phyloP scores from a whole-genome alignment of 1,284 basidiomycete genomes.

The Waitea zeae region DNA sequence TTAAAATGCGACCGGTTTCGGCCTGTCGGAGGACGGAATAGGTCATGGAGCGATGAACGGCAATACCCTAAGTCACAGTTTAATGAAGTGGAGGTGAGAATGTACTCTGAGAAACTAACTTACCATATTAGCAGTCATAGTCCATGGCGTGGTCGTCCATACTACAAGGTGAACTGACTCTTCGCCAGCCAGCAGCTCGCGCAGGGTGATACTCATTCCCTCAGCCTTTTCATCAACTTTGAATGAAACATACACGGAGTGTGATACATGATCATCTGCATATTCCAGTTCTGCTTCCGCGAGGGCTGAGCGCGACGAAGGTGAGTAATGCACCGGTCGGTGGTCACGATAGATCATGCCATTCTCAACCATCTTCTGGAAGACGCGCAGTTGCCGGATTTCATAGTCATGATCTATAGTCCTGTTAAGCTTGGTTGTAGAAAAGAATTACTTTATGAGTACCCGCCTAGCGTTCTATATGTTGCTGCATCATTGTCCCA shows the following conservation, averaged over 20 bases:
- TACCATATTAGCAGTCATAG: slow-evolving; percentile 89
- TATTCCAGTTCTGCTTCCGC: slow-evolving; percentile 94
- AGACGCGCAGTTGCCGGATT: slow-evolving; percentile 75
- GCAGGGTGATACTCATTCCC: slow-evolving; percentile 11
- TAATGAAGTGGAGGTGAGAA: slow-evolving; percentile 4
- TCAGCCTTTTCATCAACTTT: slow-evolving; percentile 22
- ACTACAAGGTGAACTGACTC: slow-evolving; percentile 44
- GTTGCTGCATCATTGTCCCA: slow-evolving; percentile 61
- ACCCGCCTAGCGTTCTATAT: slow-evolving; percentile 74
- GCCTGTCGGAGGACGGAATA: slow-evolving; percentile 46
- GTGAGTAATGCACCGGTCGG: slow-evolving; percentile 91
- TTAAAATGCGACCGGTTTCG: slow-evolving; percentile 18
- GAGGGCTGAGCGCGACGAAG: slow-evolving; percentile 84
- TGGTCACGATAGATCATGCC: slow-evolving; percentile 79
- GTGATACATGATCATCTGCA: slow-evolving; percentile 76
- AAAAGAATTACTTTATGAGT: background rate
- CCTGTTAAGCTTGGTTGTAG: slow-evolving; percentile 3
- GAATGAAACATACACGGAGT: slow-evolving; percentile 80
- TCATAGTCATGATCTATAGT: slow-evolving; percentile 70
- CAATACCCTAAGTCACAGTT: slow-evolving; percentile 49
- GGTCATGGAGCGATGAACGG: slow-evolving; percentile 56
- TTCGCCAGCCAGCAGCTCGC: slow-evolving; percentile 8
- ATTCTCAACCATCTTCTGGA: slow-evolving; percentile 78
- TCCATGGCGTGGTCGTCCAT: slow-evolving; percentile 99
- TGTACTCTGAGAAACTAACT: slow-evolving; percentile 7